Base-by-base conservation (phyloP, 108 stramenopile genomes). In the Skeletonema grethae region DNA sequence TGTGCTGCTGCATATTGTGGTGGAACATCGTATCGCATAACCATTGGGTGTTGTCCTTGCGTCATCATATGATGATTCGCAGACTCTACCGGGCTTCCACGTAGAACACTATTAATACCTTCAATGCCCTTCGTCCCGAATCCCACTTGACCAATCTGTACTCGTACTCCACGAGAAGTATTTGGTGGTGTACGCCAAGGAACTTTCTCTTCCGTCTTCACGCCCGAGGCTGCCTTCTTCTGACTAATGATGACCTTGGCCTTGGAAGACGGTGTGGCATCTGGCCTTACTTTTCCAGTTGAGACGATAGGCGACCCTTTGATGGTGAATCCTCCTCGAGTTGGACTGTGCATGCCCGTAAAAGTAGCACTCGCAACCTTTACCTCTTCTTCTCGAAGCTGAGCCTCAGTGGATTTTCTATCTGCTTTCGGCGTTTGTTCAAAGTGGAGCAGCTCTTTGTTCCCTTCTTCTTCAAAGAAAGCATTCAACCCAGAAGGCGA, bases 91-190 rank as follows among this genome's bases (percentile, higher is more conserved):
- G 80, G 80, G 55, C 80, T 82, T 41, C 80, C 65, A 46, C 80
- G 80, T 30, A 82, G 46, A 1, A 75, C 57, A 55, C 63, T 75
- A 56, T 82, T 75, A 30, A 82, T 82, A 16, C 63, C 65, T 20
- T 75, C 74, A 12, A 75, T 69, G 22, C 62, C 59, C 53, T 63
- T 70, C 30, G 57, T 36, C 32, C 70, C 73, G 16, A 53, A 53
- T 18, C 70, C 73, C 16, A 41, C 55, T 15, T 36, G 56, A 11
- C 73, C 74, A 61, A 82, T 75, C 46, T 67, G 66, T 39, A 82
- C 59, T 29, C 73, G 68, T 39, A 58, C 62, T 24, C 59, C 67
- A n/a, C 50, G 22, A 8, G 50, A 22, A 43, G 53, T 62, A 7
- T 29, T 41, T 31, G 53, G 34, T 8, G 68, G 64, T 43, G 63